Evolutionary conservation across 768 basidiomycete genomes (phyloP).

Genomic region (Cytidiella melzeri): DNA sequence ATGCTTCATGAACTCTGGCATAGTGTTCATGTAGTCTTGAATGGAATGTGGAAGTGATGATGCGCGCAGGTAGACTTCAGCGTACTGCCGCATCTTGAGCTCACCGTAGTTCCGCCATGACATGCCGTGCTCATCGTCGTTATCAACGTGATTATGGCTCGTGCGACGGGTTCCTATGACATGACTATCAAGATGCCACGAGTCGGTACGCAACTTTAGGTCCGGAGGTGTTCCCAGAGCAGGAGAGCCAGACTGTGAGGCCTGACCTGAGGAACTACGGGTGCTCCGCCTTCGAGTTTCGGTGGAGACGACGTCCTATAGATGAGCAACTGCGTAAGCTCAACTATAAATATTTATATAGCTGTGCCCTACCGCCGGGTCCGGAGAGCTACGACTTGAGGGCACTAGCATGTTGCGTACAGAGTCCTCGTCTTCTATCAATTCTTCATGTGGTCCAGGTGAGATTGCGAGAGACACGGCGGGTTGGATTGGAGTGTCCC

Average conservation of each 20-base stretch:
- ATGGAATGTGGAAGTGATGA: conserved; percentile 55
- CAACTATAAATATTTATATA: too few species aligned
- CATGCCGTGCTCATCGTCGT: conserved; percentile 13
- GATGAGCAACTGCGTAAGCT: too few species aligned
- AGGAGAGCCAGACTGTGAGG: not conserved
- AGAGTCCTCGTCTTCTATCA: not conserved
- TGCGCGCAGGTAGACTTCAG: conserved; percentile 18
- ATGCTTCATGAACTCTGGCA: conserved; percentile 33
- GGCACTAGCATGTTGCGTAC: not conserved
- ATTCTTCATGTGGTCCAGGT: too few species aligned
- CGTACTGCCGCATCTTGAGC: conserved; percentile 15
- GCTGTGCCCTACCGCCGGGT: not conserved
- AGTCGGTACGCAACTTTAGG: too few species aligned
- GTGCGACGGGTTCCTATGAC: too few species aligned
- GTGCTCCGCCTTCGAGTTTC: not conserved
- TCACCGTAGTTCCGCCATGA: conserved; percentile 17
- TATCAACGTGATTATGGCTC: too few species aligned
- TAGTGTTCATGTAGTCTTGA: conserved; percentile 60
- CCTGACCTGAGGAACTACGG: not conserved
- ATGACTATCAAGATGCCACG: too few species aligned
- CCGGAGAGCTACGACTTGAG: not conserved
- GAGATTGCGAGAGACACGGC: too few species aligned
- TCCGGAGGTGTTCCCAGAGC: not conserved
- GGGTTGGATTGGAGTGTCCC: too few species aligned
- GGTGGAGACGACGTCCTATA: not conserved